Percentiles rank a stretch among this genome's conserved stretches.
These are phyloP conservation scores for Aegilops longissima DNA, from an alignment of 176 grass and related monocot species.

Conservation along the genomic window DNA sequence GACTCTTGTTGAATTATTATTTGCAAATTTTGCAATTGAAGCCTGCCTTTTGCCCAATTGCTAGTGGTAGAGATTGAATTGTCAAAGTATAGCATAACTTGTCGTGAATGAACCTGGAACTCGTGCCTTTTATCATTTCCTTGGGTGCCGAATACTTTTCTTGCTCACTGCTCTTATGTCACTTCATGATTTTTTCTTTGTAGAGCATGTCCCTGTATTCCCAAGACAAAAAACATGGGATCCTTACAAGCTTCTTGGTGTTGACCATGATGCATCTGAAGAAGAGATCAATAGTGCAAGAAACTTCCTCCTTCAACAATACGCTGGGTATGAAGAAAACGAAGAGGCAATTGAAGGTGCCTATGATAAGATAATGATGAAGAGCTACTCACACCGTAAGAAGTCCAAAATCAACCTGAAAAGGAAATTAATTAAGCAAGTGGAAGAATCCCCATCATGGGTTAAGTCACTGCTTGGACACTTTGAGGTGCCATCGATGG, in stretches of 20 bases:
- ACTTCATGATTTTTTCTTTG: neutral
- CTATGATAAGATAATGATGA: conserved; percentile 92
- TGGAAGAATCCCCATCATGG: conserved; percentile 85
- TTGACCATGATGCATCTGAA: conserved; percentile 71
- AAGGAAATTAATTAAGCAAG: conserved; percentile 67
- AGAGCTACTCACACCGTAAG: conserved; percentile 70
- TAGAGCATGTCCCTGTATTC: conserved; percentile 58
- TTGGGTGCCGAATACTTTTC: neutral
- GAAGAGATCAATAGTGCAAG: conserved; percentile 77
- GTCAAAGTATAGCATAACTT: neutral
- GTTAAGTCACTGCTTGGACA: conserved; percentile 60
- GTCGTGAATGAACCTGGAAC: neutral
- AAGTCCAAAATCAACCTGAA: conserved; percentile 83
- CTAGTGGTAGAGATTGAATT: too few relatives aligned
- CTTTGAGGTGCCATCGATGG: conserved; percentile 62
- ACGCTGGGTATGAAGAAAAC: conserved; percentile 67
- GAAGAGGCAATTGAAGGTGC: conserved; percentile 87
- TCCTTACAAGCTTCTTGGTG: conserved; percentile 85
- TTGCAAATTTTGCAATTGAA: neutral
- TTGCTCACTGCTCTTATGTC: neutral
- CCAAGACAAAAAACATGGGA: conserved; percentile 61
- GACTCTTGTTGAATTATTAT: neutral
- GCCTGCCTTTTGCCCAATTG: neutral
- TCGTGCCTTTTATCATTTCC: neutral
- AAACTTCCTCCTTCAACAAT: conserved; percentile 76